These are phyloP conservation scores for Fonsecaea nubica DNA, from an alignment of 2,329 filamentous ascomycete genomes.

Conservation along the genomic window DNA sequence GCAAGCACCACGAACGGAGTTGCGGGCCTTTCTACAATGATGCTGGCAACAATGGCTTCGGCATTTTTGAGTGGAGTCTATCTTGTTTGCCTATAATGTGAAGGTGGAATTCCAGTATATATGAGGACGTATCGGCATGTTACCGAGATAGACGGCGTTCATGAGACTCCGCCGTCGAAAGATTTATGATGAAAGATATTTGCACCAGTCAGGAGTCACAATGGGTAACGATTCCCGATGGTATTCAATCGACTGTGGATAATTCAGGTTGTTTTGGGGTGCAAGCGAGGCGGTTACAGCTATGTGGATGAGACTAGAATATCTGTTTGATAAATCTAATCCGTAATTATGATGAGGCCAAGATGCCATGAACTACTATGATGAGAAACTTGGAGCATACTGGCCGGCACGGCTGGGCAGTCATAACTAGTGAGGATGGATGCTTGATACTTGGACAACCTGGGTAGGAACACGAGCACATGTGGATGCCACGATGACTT, in stretches of 20 bases:
- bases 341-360: background rate
- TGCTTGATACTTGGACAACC: too few species aligned
- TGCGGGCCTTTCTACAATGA: constrained; percentile 32
- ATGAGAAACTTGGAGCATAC: background rate
- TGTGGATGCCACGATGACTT: too few species aligned
- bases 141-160: constrained; percentile 11
- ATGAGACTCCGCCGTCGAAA: constrained; percentile 18
- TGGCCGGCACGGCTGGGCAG: too few species aligned
- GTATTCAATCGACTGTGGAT: background rate
- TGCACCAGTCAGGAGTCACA: background rate
- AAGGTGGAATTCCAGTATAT: constrained; percentile 6
- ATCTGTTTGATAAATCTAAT: constrained; percentile 3
- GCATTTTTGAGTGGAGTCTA: constrained; percentile 31
- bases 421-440: too few species aligned
- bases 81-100: constrained; percentile 25
- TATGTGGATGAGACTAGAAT: background rate
- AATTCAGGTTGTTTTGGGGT: background rate
- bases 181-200: constrained; percentile 14
- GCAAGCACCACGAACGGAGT: constrained; percentile 35
- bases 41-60: constrained; percentile 30
- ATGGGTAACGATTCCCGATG: background rate
- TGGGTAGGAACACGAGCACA: too few species aligned
- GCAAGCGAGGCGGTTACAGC: background rate
- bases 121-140: constrained; percentile 16
- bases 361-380: background rate